phyloP scores from a whole-genome alignment of 2,329 filamentous ascomycete species.

The Fusarium brachygibbosum region DNA sequence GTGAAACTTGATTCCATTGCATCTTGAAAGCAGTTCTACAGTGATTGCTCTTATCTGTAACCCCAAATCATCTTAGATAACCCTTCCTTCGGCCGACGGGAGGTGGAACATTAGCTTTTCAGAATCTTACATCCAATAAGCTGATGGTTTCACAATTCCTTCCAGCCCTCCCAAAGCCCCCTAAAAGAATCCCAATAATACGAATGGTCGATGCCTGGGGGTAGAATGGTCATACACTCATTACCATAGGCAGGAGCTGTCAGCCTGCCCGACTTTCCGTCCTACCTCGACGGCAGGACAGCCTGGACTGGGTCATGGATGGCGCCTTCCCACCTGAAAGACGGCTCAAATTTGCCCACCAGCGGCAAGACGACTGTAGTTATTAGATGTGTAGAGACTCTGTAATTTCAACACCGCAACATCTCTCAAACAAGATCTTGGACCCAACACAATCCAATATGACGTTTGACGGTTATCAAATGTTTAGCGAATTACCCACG shows the following conservation, averaged over 20 bases:
- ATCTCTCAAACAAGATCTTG: neutral
- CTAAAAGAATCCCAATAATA: neutral
- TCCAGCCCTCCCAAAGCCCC: neutral
- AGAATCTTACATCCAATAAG: neutral
- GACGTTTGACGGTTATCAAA: slow-evolving; percentile 22
- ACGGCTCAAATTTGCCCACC: slow-evolving; percentile 5
- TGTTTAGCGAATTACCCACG: neutral
- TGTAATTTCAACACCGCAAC: neutral
- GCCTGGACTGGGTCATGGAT: slow-evolving; percentile 18
- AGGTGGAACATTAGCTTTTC: too few relatives aligned
- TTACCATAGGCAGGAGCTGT: neutral
- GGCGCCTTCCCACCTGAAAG: slow-evolving; percentile 11
- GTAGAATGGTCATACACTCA: slow-evolving; percentile 1
- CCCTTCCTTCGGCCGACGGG: neutral
- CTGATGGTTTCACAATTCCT: neutral
- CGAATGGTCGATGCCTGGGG: neutral
- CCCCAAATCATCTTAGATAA: too few relatives aligned
- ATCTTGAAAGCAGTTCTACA: too few relatives aligned
- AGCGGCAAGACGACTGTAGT: neutral
- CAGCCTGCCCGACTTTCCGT: slow-evolving; percentile 28
- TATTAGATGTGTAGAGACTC: slow-evolving; percentile 20
- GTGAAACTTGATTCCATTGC: neutral
- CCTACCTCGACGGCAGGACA: slow-evolving; percentile 23
- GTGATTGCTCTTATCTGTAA: neutral
- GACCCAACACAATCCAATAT: neutral